Conservation (phyloP, 2,329 filamentous ascomycete species). For the Leptodontidium sp. region DNA sequence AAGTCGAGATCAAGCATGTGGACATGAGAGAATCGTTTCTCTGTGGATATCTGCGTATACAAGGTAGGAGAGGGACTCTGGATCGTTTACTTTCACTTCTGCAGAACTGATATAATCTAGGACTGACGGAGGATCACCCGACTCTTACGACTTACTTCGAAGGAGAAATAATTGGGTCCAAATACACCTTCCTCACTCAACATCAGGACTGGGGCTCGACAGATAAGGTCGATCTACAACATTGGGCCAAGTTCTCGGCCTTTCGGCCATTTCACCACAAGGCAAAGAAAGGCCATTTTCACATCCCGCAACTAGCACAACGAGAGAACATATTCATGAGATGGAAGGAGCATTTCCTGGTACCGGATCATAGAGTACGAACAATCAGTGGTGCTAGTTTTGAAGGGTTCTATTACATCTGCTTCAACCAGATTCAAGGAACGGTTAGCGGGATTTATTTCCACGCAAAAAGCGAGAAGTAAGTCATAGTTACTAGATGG, state of each 20-base stretch:
- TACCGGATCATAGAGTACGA: slow-evolving; percentile 90
- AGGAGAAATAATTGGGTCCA: slow-evolving; percentile 94
- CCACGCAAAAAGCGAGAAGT: slow-evolving; percentile 98
- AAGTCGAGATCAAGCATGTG: slow-evolving; percentile 96
- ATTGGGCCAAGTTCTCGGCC: slow-evolving; percentile 90
- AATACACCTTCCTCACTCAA: slow-evolving; percentile 92
- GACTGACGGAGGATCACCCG: slow-evolving; percentile 92
- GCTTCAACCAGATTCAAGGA: slow-evolving; percentile 91
- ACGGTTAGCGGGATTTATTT: slow-evolving; percentile 95
- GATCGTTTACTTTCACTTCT: background rate
- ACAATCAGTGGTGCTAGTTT: slow-evolving; percentile 96
- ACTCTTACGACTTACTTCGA: slow-evolving; percentile 99
- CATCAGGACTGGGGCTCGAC: slow-evolving; percentile 92
- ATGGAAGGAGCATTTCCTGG: slow-evolving; percentile 98
- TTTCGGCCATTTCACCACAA: slow-evolving; percentile 78
- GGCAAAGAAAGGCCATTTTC: slow-evolving; percentile 64
- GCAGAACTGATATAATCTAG: slow-evolving; percentile 54
- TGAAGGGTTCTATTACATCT: slow-evolving; percentile 99
- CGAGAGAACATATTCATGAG: slow-evolving; percentile 96
- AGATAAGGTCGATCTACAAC: slow-evolving; percentile 88
- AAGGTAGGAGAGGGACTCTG: slow-evolving; percentile 65
- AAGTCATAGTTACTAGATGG: slow-evolving; percentile 50
- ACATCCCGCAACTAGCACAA: slow-evolving; percentile 76
- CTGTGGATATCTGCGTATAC: slow-evolving; percentile 93
- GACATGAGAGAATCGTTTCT: slow-evolving; percentile 94